phyloP scores from a whole-genome alignment of 768 basidiomycete genomes.

The Termitomyces sp. region DNA sequence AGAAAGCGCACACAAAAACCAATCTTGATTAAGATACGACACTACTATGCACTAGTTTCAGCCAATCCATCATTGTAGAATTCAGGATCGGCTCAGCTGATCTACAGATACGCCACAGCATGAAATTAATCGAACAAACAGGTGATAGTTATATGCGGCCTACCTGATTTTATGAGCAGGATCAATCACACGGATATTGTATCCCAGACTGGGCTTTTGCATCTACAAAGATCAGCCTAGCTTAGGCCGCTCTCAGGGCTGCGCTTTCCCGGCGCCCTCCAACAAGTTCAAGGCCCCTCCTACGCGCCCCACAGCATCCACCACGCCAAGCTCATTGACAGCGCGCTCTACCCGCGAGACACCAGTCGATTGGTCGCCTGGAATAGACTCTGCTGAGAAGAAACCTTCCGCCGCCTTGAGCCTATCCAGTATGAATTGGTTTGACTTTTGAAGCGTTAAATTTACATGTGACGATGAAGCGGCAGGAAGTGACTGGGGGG shows the following conservation, averaged over 20 bases:
- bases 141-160: not conserved
- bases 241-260: not conserved
- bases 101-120: not conserved
- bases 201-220: not conserved
- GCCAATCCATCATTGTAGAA: not conserved
- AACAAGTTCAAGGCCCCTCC: slow-evolving; percentile 41
- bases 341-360: slow-evolving; percentile 44
- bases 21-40: not conserved
- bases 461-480: slow-evolving; percentile 13
- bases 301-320: slow-evolving; percentile 17
- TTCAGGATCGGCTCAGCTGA: not conserved
- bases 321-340: slow-evolving; percentile 24
- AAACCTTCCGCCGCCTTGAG: slow-evolving; percentile 47
- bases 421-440: slow-evolving; percentile 43
- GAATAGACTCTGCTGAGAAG: slow-evolving; percentile 24
- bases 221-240: not conserved
- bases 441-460: slow-evolving; percentile 39
- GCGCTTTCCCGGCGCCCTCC: slow-evolving; percentile 35
- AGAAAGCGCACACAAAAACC: not conserved
- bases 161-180: not conserved
- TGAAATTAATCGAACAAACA: not conserved
- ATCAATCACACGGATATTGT: not conserved
- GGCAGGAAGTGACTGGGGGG: slow-evolving; percentile 2
- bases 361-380: slow-evolving; percentile 23
- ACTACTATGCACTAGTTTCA: not conserved